phyloP scores from a whole-genome alignment of 306 rosid species.

The Pyrus betulifolia region DNA sequence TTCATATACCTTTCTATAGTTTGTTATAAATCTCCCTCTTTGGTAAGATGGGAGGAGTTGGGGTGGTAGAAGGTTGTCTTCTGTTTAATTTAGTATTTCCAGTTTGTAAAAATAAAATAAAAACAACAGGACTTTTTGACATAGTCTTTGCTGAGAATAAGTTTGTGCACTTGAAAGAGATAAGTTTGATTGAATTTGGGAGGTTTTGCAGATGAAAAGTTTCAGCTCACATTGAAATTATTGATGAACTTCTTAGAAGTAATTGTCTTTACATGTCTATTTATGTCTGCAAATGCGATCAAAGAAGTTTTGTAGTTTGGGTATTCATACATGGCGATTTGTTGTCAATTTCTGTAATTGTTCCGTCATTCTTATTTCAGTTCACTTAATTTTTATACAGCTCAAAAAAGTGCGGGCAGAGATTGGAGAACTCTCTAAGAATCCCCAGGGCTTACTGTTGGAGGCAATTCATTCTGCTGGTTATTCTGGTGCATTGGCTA shows the following conservation, averaged over 20 bases:
- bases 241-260: neutral
- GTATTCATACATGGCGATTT: constrained; percentile 4
- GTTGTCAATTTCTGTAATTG: neutral
- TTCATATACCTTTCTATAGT: neutral
- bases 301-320: neutral
- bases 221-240: neutral
- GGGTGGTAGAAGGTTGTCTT: neutral
- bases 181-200: neutral
- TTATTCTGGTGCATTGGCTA: constrained; percentile 81
- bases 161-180: neutral
- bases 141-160: neutral
- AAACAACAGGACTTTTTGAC: neutral
- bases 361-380: constrained; percentile 15
- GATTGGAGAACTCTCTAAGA: constrained; percentile 66
- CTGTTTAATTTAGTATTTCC: neutral
- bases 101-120: neutral
- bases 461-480: constrained; percentile 96
- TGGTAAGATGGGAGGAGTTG: neutral
- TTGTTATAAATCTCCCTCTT: neutral
- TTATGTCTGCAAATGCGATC: neutral
- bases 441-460: constrained; percentile 90
- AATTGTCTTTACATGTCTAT: neutral
- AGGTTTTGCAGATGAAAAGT: neutral
- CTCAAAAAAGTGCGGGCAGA: constrained; percentile 72
- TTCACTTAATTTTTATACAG: constrained; percentile 33